Conservation (phyloP, 352 stramenopile genomes). For the Globisporangium parvum region DNA sequence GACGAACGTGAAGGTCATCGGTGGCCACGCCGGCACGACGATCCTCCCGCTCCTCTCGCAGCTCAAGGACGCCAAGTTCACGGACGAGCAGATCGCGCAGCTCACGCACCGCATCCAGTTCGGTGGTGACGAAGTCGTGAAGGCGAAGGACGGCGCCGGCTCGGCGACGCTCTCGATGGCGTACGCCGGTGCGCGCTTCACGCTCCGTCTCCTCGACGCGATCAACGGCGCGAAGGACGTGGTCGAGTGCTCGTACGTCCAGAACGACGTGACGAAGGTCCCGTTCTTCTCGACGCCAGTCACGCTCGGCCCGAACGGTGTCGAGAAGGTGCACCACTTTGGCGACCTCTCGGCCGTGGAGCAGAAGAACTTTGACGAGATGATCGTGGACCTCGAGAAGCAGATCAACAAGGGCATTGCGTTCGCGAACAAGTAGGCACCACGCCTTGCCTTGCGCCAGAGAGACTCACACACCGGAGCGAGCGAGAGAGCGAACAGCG, state of each 20-base stretch:
- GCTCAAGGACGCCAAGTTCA: constrained; percentile 89
- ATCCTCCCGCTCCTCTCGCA: constrained; percentile 99
- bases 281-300: constrained; percentile 95
- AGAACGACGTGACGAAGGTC: constrained; percentile 94
- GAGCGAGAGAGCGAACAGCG: no score
- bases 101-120: constrained; percentile 97
- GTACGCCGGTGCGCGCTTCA: constrained; percentile 96
- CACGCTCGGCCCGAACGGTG: constrained; percentile 94
- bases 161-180: constrained; percentile 99
- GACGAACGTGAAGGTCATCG: constrained; percentile 95
- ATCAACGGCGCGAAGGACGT: constrained; percentile 93
- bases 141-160: constrained; percentile 95
- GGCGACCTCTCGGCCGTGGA: constrained; percentile 79
- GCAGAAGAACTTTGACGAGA: constrained; percentile 88
- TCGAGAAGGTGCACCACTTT: constrained; percentile 93
- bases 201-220: constrained; percentile 89
- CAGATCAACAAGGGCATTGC: constrained; percentile 87
- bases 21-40: constrained; percentile 98
- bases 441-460: no score
- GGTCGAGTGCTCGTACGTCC: constrained; percentile 96
- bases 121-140: constrained; percentile 94
- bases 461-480: no score
- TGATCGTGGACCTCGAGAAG: constrained; percentile 82
- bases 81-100: constrained; percentile 90
- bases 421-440: constrained; percentile 69